A percentile compares a stretch with the other conserved stretches of the same genome.
Conservation (phyloP, 2,329 filamentous ascomycete species). For the Leptographium procerum region DNA sequence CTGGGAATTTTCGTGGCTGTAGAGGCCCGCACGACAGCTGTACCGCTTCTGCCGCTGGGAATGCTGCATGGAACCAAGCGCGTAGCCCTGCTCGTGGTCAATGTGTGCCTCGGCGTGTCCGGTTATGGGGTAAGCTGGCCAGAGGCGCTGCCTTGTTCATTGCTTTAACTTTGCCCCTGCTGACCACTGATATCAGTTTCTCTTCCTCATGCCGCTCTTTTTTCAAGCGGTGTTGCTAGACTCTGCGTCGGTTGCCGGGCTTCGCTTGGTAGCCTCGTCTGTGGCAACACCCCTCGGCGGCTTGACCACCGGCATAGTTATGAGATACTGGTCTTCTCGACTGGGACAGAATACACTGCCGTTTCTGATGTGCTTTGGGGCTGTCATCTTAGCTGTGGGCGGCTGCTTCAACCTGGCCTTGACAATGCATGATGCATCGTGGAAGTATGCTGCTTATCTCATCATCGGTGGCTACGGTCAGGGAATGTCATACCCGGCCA, state of each 20-base stretch:
- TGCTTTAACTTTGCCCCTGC: neutral
- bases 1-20: conserved; percentile 33
- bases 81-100: conserved; percentile 43
- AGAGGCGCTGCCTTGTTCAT: neutral
- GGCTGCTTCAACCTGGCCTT: conserved; percentile 26
- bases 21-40: conserved; percentile 36
- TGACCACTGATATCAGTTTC: conserved; percentile 29
- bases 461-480: conserved; percentile 10
- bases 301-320: conserved; percentile 44
- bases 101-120: conserved; percentile 48
- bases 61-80: conserved; percentile 46
- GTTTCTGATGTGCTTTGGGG: conserved; percentile 38
- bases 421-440: conserved; percentile 34
- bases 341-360: conserved; percentile 34
- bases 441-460: conserved; percentile 31
- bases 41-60: conserved; percentile 42
- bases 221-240: conserved; percentile 57
- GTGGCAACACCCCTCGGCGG: conserved; percentile 47
- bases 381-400: conserved; percentile 39
- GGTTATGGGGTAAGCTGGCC: conserved; percentile 41
- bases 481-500: conserved; percentile 9
- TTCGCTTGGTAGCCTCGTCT: conserved; percentile 52
- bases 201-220: conserved; percentile 61
- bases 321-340: conserved; percentile 28
- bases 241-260: conserved; percentile 51